These are phyloP conservation scores for Cladosporium austrohemisphaericum DNA, from an alignment of 2,329 filamentous ascomycete genomes.

Conservation along the genomic window DNA sequence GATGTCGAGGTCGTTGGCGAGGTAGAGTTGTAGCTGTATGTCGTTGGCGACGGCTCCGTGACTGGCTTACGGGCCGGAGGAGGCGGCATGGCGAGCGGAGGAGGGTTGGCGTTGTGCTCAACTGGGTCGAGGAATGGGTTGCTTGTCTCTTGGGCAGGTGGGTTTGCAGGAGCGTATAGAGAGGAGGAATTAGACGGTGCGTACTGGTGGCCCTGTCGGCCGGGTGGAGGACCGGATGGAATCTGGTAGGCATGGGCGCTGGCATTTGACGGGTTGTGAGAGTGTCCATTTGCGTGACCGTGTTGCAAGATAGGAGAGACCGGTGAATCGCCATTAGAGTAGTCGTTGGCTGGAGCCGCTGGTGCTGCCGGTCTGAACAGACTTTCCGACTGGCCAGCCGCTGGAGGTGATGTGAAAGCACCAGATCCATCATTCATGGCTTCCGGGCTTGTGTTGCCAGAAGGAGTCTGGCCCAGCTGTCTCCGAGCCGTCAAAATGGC, in stretches of 20 bases:
- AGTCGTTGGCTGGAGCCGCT: neutral
- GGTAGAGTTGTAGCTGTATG: neutral
- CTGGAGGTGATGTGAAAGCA: slow-evolving; percentile 7
- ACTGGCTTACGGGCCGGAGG: slow-evolving; percentile 1
- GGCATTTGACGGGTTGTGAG: neutral
- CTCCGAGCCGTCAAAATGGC: slow-evolving; percentile 62
- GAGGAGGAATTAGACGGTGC: slow-evolving; percentile 14
- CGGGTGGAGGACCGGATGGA: slow-evolving; percentile 25
- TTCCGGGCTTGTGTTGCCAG: neutral
- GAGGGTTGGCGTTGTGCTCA: slow-evolving; percentile 32
- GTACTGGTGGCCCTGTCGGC: slow-evolving; percentile 12
- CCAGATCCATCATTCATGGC: slow-evolving; percentile 11
- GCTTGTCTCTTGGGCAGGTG: slow-evolving; percentile 21
- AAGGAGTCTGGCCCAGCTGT: slow-evolving; percentile 30
- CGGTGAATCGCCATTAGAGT: slow-evolving; percentile 8
- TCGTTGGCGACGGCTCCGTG: neutral
- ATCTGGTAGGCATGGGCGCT: slow-evolving; percentile 18
- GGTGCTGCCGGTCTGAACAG: slow-evolving; percentile 7
- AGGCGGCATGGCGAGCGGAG: slow-evolving; percentile 18
- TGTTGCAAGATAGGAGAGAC: slow-evolving; percentile 5
- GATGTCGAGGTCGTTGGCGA: neutral
- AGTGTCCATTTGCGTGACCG: neutral
- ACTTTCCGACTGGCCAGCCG: slow-evolving; percentile 6
- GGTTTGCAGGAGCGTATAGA: slow-evolving; percentile 14
- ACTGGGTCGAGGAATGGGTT: slow-evolving; percentile 44